phyloP scores from a whole-genome alignment of 2,329 filamentous ascomycete genomes.

The Penicillium sp. region DNA sequence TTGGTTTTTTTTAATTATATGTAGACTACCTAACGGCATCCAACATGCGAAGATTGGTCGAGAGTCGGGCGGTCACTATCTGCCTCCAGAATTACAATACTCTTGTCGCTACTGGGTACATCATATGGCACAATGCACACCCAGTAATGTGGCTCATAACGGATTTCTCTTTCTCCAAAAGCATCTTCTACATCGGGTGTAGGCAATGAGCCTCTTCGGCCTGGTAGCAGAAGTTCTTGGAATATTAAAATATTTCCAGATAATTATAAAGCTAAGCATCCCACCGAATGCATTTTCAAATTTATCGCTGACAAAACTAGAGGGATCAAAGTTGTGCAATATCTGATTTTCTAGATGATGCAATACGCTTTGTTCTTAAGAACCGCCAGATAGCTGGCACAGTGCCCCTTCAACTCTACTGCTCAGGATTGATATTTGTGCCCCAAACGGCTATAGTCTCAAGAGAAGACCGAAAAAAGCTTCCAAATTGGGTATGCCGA shows the following conservation, averaged over 20 bases:
- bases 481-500: neutral
- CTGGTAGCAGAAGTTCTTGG: conserved; percentile 20
- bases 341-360: conserved; percentile 34
- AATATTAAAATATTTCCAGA: conserved; percentile 18
- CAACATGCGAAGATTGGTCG: neutral
- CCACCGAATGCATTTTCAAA: neutral
- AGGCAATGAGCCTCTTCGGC: conserved; percentile 29
- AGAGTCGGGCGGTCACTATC: neutral
- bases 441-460: neutral
- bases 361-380: conserved; percentile 34
- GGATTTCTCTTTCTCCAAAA: conserved; percentile 22
- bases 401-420: conserved; percentile 44
- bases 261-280: conserved; percentile 13
- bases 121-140: conserved; percentile 26
- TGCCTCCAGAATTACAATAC: conserved; percentile 8
- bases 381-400: conserved; percentile 31
- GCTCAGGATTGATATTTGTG: conserved; percentile 35
- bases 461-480: neutral
- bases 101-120: conserved; percentile 32
- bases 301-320: conserved; percentile 15
- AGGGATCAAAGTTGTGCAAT: conserved; percentile 11
- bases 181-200: conserved; percentile 33
- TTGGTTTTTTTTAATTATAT: too few relatives aligned
- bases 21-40: neutral
- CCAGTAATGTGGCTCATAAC: conserved; percentile 1